These are phyloP conservation scores for Blastobotrys parvus DNA, from an alignment of 805 yeast genomes.

Conservation along the genomic window DNA sequence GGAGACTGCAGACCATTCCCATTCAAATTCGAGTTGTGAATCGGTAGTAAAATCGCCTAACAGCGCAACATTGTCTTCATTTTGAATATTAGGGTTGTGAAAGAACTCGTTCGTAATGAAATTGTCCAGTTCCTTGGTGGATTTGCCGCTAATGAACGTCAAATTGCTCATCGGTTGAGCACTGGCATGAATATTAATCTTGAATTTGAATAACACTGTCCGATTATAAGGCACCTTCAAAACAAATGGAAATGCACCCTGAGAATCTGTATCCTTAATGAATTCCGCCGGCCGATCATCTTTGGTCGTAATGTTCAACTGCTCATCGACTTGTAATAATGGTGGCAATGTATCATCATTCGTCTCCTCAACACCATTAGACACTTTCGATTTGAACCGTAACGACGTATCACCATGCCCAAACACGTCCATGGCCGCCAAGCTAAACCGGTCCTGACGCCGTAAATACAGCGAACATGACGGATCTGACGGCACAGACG, in stretches of 20 bases:
- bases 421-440: not conserved
- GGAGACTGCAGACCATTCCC: constrained; percentile 24
- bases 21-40: constrained; percentile 23
- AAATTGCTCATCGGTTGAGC: constrained; percentile 19
- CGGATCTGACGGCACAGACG: constrained; percentile 7
- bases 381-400: too few relatives aligned
- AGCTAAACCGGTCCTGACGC: constrained; percentile 2
- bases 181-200: constrained; percentile 5
- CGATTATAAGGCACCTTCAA: constrained; percentile 16
- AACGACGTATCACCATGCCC: too few relatives aligned
- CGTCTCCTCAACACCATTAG: too few relatives aligned
- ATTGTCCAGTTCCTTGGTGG: constrained; percentile 22
- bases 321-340: not conserved
- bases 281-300: not conserved
- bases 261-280: constrained; percentile 12
- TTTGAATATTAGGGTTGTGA: constrained; percentile 31
- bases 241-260: constrained; percentile 7
- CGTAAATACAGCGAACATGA: constrained; percentile 5
- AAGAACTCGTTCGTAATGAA: constrained; percentile 29
- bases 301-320: not conserved
- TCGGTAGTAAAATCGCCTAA: constrained; percentile 26
- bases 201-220: constrained; percentile 13
- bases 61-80: constrained; percentile 29
- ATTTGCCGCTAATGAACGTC: constrained; percentile 26
- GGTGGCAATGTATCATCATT: too few relatives aligned